phyloP scores from a whole-genome alignment of 23 red algal genomes.

The Gracilaria gracilis region DNA sequence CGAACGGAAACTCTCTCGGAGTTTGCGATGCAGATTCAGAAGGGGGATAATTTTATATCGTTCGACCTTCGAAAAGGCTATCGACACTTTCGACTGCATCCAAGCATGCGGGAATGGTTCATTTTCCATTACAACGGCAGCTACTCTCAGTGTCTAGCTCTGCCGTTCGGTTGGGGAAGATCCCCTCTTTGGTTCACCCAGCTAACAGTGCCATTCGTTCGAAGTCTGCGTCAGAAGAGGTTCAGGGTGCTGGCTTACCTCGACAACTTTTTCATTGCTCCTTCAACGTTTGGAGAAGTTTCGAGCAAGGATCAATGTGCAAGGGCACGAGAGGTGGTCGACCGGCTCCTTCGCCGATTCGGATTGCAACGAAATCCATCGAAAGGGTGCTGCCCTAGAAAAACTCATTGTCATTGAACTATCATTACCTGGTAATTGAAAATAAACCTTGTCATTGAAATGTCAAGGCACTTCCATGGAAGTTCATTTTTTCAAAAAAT shows the following conservation, averaged over 20 bases:
- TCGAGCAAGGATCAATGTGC: neutral
- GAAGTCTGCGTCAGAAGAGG: neutral
- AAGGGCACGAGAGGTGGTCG: neutral
- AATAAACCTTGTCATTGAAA: too few relatives aligned
- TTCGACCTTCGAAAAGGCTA: constrained; percentile 47
- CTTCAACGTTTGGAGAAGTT: neutral
- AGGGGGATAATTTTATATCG: constrained; percentile 6
- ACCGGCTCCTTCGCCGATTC: neutral
- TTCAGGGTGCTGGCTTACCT: too few relatives aligned
- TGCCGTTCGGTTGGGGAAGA: constrained; percentile 41
- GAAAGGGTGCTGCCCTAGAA: neutral
- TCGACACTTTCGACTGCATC: constrained; percentile 7
- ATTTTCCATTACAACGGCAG: constrained; percentile 19
- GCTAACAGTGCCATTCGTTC: constrained; percentile 27
- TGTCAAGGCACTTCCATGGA: too few relatives aligned
- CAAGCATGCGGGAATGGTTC: constrained; percentile 53
- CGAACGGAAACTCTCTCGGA: constrained; percentile 20
- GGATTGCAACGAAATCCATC: neutral
- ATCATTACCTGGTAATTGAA: too few relatives aligned
- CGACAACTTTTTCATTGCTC: constrained; percentile 47
- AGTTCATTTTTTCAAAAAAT: too few relatives aligned
- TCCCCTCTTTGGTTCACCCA: constrained; percentile 33
- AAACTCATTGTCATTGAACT: too few relatives aligned
- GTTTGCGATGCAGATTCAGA: constrained; percentile 1
- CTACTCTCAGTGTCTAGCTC: constrained; percentile 23